A percentile compares a stretch with the other conserved stretches of the same genome.
Evolutionary conservation across 73 alveolate genomes (phyloP).

Genomic region (Tetrahymena malaccensis): DNA sequence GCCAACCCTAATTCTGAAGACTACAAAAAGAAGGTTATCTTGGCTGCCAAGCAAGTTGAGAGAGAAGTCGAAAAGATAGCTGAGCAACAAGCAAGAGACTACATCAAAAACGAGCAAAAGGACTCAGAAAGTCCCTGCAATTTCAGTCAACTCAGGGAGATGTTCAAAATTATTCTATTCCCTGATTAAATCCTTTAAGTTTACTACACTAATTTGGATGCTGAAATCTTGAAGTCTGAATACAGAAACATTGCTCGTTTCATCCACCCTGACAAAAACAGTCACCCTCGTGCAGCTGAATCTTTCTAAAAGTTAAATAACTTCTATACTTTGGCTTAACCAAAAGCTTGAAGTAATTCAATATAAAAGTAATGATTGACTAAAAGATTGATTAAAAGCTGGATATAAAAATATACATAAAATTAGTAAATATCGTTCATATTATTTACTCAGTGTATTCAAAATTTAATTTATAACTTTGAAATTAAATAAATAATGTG

Average conservation of each 20-base stretch:
- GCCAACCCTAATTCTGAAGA: background rate
- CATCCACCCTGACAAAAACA: background rate
- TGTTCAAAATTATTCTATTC: background rate
- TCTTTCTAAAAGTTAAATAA: background rate
- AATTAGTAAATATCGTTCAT: background rate
- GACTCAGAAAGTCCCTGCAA: background rate
- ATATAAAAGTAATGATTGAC: too few species aligned
- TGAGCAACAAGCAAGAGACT: background rate
- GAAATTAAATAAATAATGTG: too few species aligned
- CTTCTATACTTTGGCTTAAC: background rate
- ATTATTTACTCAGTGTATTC: background rate
- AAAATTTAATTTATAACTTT: too few species aligned
- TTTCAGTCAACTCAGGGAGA: background rate
- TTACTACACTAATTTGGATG: background rate
- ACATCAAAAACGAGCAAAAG: background rate
- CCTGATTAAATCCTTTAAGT: background rate
- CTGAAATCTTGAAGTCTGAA: background rate
- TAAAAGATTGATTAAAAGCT: background rate
- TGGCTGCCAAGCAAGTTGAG: background rate
- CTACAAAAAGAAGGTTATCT: background rate
- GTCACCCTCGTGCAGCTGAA: background rate
- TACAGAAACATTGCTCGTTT: background rate
- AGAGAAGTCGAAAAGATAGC: background rate
- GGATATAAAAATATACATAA: background rate
- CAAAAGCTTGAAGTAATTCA: background rate